Evolutionary conservation across 139 green algal species (phyloP).

Genomic region (Nannochloris sp.): DNA sequence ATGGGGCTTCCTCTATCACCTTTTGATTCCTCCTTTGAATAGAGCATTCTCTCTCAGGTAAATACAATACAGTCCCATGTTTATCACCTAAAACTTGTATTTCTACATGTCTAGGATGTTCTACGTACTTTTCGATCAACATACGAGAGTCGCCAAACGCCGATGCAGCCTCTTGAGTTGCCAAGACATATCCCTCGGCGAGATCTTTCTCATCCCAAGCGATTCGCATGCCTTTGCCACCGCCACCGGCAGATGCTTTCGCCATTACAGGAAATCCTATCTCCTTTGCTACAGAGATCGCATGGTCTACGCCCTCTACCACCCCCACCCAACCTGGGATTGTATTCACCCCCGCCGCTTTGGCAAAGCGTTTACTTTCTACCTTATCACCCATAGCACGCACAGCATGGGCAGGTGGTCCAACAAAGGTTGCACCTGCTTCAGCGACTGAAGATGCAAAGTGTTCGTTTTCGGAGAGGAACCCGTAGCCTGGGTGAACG

Average conservation of each 20-base stretch:
- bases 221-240: constrained; percentile 50
- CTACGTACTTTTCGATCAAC: constrained; percentile 77
- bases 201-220: constrained; percentile 41
- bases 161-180: constrained; percentile 56
- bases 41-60: constrained; percentile 43
- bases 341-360: constrained; percentile 20
- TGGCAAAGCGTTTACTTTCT: constrained; percentile 29
- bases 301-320: constrained; percentile 17
- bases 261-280: constrained; percentile 53
- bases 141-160: constrained; percentile 72
- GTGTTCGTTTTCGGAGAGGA: constrained; percentile 67
- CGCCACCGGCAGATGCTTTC: constrained; percentile 42
- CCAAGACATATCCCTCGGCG: constrained; percentile 38
- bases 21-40: constrained; percentile 52
- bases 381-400: constrained; percentile 65
- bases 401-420: constrained; percentile 61
- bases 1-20: constrained; percentile 55
- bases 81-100: constrained; percentile 45
- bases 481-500: constrained; percentile 82
- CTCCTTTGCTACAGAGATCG: constrained; percentile 11
- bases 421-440: constrained; percentile 61
- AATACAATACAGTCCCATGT: constrained; percentile 21
- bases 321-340: constrained; percentile 33
- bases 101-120: constrained; percentile 70
- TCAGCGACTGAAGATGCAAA: constrained; percentile 56